phyloP scores from a whole-genome alignment of 2,329 filamentous ascomycete species.

The Lasiodiplodia theobromae region DNA sequence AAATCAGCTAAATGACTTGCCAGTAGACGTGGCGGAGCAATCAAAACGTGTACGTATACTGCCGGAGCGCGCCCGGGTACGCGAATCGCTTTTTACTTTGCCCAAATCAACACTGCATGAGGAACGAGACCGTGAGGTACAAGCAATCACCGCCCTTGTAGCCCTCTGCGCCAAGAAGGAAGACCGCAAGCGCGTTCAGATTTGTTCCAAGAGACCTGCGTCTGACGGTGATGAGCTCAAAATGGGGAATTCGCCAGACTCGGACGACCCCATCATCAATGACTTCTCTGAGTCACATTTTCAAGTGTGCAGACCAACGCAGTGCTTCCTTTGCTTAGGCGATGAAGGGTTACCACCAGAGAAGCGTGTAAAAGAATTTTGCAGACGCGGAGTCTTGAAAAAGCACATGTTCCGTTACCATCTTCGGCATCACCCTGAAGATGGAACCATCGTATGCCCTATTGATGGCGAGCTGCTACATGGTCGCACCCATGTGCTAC shows the following conservation, averaged over 20 bases:
- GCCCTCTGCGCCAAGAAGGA: conserved; percentile 1
- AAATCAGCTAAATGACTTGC: neutral
- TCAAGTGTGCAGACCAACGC: conserved; percentile 5
- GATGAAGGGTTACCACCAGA: neutral
- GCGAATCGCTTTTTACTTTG: neutral
- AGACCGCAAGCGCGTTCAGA: neutral
- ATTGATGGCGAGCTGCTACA: neutral
- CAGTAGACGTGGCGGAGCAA: neutral
- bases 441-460: neutral
- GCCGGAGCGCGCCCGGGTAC: neutral
- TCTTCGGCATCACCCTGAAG: neutral
- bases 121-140: neutral
- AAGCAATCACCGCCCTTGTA: neutral
- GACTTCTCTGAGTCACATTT: neutral
- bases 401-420: conserved; percentile 14
- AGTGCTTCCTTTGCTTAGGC: conserved; percentile 18
- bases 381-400: conserved; percentile 10
- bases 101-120: neutral
- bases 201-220: too few species aligned
- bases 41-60: neutral
- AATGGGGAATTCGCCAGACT: too few species aligned
- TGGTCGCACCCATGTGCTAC: neutral
- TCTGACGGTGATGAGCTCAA: neutral
- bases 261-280: neutral
- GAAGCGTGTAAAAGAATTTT: too few species aligned